These are phyloP conservation scores for Amphicarpaea edgeworthii DNA, from an alignment of 306 rosid genomes.

Conservation along the genomic window DNA sequence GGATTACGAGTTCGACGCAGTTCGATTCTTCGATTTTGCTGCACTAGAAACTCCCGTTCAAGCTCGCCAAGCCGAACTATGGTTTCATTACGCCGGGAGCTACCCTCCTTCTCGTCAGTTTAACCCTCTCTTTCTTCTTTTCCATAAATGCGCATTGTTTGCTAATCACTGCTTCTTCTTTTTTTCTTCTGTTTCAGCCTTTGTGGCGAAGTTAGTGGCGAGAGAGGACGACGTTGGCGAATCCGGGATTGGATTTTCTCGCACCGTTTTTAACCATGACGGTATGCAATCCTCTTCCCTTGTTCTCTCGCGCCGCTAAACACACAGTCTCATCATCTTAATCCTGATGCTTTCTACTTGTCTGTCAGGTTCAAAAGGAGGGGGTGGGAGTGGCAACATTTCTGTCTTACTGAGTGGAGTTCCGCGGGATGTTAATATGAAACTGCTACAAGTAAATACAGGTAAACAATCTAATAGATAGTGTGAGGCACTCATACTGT, in stretches of 20 bases:
- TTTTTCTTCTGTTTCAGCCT: constrained; percentile 47
- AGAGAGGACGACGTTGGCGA: constrained; percentile 44
- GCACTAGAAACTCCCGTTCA: constrained; percentile 37
- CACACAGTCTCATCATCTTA: not conserved
- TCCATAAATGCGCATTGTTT: not conserved
- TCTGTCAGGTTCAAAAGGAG: constrained; percentile 48
- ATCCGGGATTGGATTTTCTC: constrained; percentile 25
- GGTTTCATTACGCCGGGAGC: constrained; percentile 51
- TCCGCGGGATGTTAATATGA: constrained; percentile 52
- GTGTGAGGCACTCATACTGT: constrained; percentile 21
- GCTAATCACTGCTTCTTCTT: not conserved
- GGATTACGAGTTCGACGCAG: constrained; percentile 60
- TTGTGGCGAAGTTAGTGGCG: constrained; percentile 49
- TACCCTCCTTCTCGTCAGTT: constrained; percentile 57
- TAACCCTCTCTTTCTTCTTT: not conserved
- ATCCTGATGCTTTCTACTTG: constrained; percentile 36
- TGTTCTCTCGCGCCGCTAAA: not conserved
- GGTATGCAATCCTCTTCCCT: constrained; percentile 44
- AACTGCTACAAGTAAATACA: constrained; percentile 58
- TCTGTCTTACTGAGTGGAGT: constrained; percentile 56
- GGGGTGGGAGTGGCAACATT: constrained; percentile 44
- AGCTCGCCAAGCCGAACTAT: constrained; percentile 48
- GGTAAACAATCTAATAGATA: constrained; percentile 54
- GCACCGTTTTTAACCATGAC: constrained; percentile 17
- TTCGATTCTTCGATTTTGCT: constrained; percentile 59